Evolutionary conservation across 2,329 filamentous ascomycete species (phyloP), one percentile per base, ranked within the genome.

Genomic region (Alternaria panax): DNA sequence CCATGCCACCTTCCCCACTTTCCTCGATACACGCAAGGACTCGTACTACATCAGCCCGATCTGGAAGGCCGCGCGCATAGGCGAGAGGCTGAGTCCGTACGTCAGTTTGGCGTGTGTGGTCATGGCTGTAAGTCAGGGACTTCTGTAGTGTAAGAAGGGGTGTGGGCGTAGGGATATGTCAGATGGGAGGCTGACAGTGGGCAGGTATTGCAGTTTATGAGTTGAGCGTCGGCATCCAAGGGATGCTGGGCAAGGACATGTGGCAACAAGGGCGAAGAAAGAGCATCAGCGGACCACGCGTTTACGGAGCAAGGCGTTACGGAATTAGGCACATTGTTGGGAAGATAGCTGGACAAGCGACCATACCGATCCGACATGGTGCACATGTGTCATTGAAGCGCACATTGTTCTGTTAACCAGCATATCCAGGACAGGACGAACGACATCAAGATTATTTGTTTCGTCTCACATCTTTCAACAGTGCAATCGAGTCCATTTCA

Each of bases 51-150:
- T 92, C 70, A 92, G 92, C 52, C 90, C 96, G 63, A 96, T 98
- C 77, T 99, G 95, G 95, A 97, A 98, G 81, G 93, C 88, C 65
- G 95, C 95, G 25, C 86, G 95, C 65, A 88, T 99, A 76, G 95
- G 95, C 36, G 95, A 99, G 83, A 84, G 95, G 65, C 78, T 99
- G 67, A 97, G 93, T 77, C 95, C 95, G 41, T 98, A 98, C 79
- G 92, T 99, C 72, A 96, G 92, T 81, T 83, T 98, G 76, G 96
- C 92, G 78, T 98, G 94, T 78, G 84, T 97, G 30, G 80, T 92
- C 71, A 98, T 99, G 93, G 95, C 95, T 67, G 95, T 97, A 63
- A 60, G 74, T 63, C 20, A 57, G 7, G 27, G 12, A 20, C 2
- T 22, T 2, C n/a, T 7, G 20, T 38, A 5, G 12, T 25, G 18